Conservation (phyloP, 2,329 filamentous ascomycete genomes). For the Fusarium sp. region DNA sequence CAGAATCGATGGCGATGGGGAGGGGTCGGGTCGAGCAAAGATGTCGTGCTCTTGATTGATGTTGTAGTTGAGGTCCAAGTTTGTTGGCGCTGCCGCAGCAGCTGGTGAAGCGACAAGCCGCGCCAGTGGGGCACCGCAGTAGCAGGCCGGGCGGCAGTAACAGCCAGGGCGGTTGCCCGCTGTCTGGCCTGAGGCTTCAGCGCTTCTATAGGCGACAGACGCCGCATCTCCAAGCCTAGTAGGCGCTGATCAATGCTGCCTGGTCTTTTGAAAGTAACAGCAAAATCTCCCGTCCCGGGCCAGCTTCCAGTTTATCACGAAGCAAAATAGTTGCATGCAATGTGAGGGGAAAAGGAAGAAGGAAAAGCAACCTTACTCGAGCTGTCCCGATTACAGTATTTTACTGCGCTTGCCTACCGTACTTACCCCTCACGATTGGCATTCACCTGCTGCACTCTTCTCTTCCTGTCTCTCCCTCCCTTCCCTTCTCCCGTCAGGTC, state of each 20-base stretch:
- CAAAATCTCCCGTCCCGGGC: not conserved
- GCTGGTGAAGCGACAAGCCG: constrained; percentile 12
- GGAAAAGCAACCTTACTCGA: not conserved
- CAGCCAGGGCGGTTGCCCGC: not conserved
- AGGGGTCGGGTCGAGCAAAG: not conserved
- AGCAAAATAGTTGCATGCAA: not conserved
- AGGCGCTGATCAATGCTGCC: not conserved
- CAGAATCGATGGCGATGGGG: not conserved
- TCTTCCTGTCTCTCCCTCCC: not conserved
- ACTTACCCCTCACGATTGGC: constrained; percentile 35
- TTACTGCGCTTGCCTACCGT: not conserved
- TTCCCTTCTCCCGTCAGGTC: not conserved
- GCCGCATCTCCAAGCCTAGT: constrained; percentile 29
- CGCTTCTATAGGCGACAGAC: constrained; percentile 39
- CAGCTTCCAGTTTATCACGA: not conserved
- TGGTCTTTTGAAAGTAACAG: not conserved
- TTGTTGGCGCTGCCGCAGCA: constrained; percentile 17
- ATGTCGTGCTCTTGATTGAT: constrained; percentile 18
- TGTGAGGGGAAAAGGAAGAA: constrained; percentile 2
- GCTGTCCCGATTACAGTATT: not conserved
- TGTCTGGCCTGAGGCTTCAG: constrained; percentile 39
- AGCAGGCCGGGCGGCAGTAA: not conserved
- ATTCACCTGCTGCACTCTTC: constrained; percentile 21
- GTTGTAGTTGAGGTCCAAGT: constrained; percentile 35
- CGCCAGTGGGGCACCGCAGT: constrained; percentile 24